Evolutionary conservation across 768 basidiomycete genomes (phyloP).

Genomic region (Ephemerocybe angulata): DNA sequence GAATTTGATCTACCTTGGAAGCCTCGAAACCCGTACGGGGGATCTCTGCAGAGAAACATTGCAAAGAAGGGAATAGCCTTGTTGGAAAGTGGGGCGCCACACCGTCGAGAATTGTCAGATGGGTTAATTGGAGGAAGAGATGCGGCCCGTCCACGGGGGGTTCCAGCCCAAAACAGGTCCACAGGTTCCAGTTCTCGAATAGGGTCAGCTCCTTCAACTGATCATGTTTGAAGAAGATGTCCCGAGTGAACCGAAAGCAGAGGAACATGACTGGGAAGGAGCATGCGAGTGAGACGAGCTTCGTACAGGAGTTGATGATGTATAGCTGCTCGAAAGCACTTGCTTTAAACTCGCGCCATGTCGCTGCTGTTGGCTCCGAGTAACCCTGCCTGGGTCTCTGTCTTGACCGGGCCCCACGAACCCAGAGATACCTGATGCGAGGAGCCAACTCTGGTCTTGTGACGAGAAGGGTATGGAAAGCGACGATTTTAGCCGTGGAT

Average conservation of each 20-base stretch:
- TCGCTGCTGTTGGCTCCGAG: conserved; percentile 6
- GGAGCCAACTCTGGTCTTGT: conserved; percentile 1
- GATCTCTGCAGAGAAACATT: conserved; percentile 6
- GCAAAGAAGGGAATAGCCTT: background rate
- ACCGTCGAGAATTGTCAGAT: conserved; percentile 8
- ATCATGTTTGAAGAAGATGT: conserved; percentile 11
- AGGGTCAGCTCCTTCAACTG: conserved; percentile 7
- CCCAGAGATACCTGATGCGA: conserved; percentile 3
- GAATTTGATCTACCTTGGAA: too few relatives aligned
- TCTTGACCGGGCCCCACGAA: conserved; percentile 1
- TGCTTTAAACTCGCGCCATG: conserved; percentile 10
- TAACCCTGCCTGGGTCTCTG: conserved; percentile 7
- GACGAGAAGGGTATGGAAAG: conserved; percentile 4
- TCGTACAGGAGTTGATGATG: conserved; percentile 9
- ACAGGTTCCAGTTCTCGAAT: conserved; percentile 11
- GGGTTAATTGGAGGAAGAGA: conserved; percentile 9
- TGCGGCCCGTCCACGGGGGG: conserved; percentile 7
- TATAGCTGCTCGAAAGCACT: conserved; percentile 9
- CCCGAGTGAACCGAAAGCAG: conserved; percentile 8
- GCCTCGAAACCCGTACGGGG: background rate
- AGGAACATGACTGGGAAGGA: conserved; percentile 12
- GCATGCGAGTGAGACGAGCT: conserved; percentile 9
- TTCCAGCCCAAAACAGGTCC: conserved; percentile 6
- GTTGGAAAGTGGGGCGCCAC: conserved; percentile 7
- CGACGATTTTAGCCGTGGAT: conserved; percentile 5